phyloP scores from a whole-genome alignment of 768 basidiomycete species.

The Russula dissimulans region DNA sequence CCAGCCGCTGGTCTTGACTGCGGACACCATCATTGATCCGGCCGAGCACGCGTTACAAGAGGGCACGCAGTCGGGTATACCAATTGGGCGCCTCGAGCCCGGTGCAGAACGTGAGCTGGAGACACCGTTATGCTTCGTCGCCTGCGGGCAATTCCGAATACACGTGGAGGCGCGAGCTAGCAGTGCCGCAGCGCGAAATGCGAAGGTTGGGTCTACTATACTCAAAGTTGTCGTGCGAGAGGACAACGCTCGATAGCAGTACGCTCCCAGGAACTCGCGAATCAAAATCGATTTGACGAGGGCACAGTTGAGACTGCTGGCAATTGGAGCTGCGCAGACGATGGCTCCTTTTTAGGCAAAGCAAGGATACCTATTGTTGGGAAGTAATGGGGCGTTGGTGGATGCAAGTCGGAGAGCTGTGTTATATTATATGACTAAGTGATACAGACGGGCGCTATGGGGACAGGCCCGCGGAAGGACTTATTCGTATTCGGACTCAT shows the following conservation, averaged over 20 bases:
- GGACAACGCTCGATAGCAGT: slow-evolving; percentile 12
- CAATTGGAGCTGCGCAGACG: neutral
- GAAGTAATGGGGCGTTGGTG: neutral
- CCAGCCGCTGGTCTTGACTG: slow-evolving; percentile 39
- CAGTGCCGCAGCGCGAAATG: slow-evolving; percentile 9
- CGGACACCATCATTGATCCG: slow-evolving; percentile 50
- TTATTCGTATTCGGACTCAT: slow-evolving; percentile 72
- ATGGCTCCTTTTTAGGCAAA: neutral
- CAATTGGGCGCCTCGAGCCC: slow-evolving; percentile 50
- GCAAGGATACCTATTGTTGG: neutral
- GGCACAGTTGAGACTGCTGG: neutral
- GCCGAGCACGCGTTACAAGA: slow-evolving; percentile 60
- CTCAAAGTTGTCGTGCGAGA: slow-evolving; percentile 31
- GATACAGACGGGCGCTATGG: neutral
- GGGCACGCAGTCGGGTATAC: slow-evolving; percentile 51
- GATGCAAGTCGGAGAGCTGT: neutral
- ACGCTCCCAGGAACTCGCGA: neutral
- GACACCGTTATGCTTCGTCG: slow-evolving; percentile 61
- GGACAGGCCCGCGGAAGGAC: neutral
- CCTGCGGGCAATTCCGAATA: slow-evolving; percentile 54
- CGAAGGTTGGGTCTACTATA: slow-evolving; percentile 31
- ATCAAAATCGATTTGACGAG: neutral
- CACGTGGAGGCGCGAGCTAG: slow-evolving; percentile 30
- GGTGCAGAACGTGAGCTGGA: slow-evolving; percentile 46
- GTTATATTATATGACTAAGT: neutral